These are phyloP conservation scores for Trichosporon sp. DNA, from an alignment of 1,284 basidiomycete genomes.

Conservation along the genomic window DNA sequence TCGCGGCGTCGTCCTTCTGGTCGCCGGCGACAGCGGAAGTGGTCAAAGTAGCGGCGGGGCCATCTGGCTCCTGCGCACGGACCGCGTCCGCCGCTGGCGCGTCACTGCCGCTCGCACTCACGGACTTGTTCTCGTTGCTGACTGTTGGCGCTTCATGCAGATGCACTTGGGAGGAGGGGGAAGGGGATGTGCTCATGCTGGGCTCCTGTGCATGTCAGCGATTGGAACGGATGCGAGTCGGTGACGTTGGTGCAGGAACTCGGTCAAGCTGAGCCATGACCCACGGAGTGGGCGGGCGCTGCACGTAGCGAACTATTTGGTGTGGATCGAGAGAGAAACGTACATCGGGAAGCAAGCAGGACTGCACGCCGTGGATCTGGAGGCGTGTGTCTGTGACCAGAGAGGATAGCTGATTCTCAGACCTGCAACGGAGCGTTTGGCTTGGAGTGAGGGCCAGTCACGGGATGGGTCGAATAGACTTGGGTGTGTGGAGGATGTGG, in stretches of 20 bases:
- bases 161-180: conserved; percentile 21
- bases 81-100: conserved; percentile 15
- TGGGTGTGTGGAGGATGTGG: not conserved
- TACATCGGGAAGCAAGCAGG: conserved; percentile 12
- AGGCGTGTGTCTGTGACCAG: conserved; percentile 18
- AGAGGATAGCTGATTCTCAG: not conserved
- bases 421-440: not conserved
- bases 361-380: conserved; percentile 1
- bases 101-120: conserved; percentile 18
- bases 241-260: not conserved
- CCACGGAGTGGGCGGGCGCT: conserved; percentile 1
- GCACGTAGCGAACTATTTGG: not conserved
- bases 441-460: not conserved
- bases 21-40: conserved; percentile 1
- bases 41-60: conserved; percentile 5
- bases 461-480: not conserved
- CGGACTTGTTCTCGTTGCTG: conserved; percentile 17
- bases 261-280: not conserved
- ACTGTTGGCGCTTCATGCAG: conserved; percentile 22
- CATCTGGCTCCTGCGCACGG: not conserved
- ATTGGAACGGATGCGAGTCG: not conserved
- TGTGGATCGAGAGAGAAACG: conserved; percentile 3
- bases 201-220: conserved; percentile 27
- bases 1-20: not conserved
- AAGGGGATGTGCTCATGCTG: conserved; percentile 34